phyloP scores from a whole-genome alignment of 2,329 filamentous ascomycete species.

The Periconia macrospinosa region DNA sequence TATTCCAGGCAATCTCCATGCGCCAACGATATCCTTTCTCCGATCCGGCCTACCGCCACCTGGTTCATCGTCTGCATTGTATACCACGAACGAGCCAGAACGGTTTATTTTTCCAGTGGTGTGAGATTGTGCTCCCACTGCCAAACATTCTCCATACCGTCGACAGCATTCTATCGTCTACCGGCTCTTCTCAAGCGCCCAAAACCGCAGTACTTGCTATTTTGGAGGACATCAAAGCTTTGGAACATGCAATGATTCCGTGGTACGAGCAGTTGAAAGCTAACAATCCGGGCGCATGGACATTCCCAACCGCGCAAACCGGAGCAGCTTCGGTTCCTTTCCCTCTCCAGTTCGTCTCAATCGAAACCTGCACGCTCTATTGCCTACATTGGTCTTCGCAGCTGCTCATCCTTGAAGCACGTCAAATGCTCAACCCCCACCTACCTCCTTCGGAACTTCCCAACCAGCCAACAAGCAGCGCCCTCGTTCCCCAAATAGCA shows the following conservation, averaged over 20 bases:
- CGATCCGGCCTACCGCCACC: conserved; percentile 7
- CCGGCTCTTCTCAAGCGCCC: not conserved
- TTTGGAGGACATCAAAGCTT: conserved; percentile 11
- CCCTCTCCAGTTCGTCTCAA: conserved; percentile 20
- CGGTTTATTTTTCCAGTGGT: conserved; percentile 19
- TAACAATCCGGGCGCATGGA: conserved; percentile 11
- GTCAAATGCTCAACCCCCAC: conserved; percentile 7
- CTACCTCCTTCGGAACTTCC: conserved; percentile 4
- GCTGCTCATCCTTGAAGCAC: conserved; percentile 19
- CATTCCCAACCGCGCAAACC: conserved; percentile 5
- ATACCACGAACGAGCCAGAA: conserved; percentile 10
- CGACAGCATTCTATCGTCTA: conserved; percentile 9
- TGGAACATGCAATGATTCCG: conserved; percentile 12
- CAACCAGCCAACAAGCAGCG: not conserved
- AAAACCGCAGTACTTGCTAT: conserved; percentile 3
- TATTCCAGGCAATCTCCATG: conserved; percentile 16
- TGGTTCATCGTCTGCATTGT: conserved; percentile 11
- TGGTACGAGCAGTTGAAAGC: conserved; percentile 17
- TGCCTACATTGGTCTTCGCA: conserved; percentile 20
- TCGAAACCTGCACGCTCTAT: conserved; percentile 20
- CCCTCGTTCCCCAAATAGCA: conserved; percentile 4
- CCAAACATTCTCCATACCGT: conserved; percentile 16
- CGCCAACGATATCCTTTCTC: conserved; percentile 17
- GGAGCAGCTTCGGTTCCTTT: conserved; percentile 4
- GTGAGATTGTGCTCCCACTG: conserved; percentile 17